Conservation (phyloP, 2,329 filamentous ascomycete species). For the Raffaelea arxii region DNA sequence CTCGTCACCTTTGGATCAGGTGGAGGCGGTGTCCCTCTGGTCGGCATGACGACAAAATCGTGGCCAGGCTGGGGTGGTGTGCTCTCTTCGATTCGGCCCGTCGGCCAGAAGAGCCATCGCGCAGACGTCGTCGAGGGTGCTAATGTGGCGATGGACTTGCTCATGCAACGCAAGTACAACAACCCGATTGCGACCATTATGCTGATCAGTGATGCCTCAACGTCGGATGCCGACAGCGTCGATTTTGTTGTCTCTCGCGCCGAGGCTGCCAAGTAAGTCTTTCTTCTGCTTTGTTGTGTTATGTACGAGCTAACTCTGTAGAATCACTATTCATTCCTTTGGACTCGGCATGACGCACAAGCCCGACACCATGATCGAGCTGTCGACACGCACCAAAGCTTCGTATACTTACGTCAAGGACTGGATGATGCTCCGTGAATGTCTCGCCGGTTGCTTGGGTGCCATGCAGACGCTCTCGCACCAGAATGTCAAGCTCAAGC, state of each 20-base stretch:
- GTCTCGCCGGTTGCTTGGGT: constrained; percentile 84
- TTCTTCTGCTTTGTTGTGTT: neutral
- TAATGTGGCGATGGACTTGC: constrained; percentile 94
- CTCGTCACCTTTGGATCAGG: constrained; percentile 95
- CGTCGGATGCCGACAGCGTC: constrained; percentile 86
- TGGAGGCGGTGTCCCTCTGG: constrained; percentile 82
- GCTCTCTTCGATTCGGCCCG: constrained; percentile 77
- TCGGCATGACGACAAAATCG: constrained; percentile 95
- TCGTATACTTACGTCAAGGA: constrained; percentile 98
- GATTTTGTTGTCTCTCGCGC: constrained; percentile 96
- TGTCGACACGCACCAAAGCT: constrained; percentile 90
- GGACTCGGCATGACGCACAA: constrained; percentile 95
- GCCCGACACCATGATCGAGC: constrained; percentile 96
- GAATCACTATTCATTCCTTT: constrained; percentile 92
- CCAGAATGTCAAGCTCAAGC: constrained; percentile 93
- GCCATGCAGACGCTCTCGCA: constrained; percentile 92
- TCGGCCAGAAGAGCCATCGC: constrained; percentile 91
- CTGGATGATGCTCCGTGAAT: constrained; percentile 99
- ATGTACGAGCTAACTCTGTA: constrained; percentile 25
- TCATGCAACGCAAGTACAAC: constrained; percentile 95
- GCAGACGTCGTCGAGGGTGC: constrained; percentile 96
- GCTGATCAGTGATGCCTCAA: constrained; percentile 94
- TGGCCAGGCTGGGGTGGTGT: constrained; percentile 90
- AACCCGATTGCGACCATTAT: constrained; percentile 94
- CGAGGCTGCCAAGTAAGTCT: constrained; percentile 83